Base-by-base conservation (phyloP, 768 basidiomycete genomes). In the Punctularia strigosozonata region DNA sequence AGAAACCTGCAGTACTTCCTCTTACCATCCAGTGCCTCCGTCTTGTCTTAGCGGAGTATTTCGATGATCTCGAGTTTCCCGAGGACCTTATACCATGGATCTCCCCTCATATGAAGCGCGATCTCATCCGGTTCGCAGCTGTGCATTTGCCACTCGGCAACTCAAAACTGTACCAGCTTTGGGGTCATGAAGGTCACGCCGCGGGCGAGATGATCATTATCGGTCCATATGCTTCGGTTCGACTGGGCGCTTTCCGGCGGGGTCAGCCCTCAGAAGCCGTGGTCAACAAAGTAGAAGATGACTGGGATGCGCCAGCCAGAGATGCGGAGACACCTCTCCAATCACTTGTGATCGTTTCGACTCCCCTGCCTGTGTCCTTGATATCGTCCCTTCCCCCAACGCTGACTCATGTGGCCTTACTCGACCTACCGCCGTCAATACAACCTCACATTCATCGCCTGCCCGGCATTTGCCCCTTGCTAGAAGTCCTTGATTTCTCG, bases 201-300 rank as follows among this genome's bases (percentile, higher is more conserved):
- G 71, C 73, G 37, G 75, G 79, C 1, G 84, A 86, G 43, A 57
- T 83, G 8, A 52, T 85, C 25, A 52, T 87, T 18, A 65, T 82
- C 20, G 78, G 77, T 12, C 77, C 75, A 0, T 30, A 10, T 30
- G 28, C 28, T 10, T 30, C 28, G 10, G 10, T 30, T 10, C 28
- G 15, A 30, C 10, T 10, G 10, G 15, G 15, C 15, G 10, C 10
- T 30, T 30, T 30, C 28, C 10, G 28, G 28, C 28, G 28, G 28
- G 10, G 10, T 30, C 28, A 30, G 15, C 15, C 15, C 15, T 10
- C 10, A 10, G 28, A 30, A 30, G 28, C 10, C 15, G 28, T 30
- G 15, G 28, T 10, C 10, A 30, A 10, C 10, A 15, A 10, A 30
- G 15, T 30, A 10, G 28, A 30, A 10, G 37, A 36, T 28, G n/a